A percentile compares a stretch with the other conserved stretches of the same genome.
Evolutionary conservation across 352 stramenopile species (phyloP).

Genomic region (Globisporangium iwayamae): DNA sequence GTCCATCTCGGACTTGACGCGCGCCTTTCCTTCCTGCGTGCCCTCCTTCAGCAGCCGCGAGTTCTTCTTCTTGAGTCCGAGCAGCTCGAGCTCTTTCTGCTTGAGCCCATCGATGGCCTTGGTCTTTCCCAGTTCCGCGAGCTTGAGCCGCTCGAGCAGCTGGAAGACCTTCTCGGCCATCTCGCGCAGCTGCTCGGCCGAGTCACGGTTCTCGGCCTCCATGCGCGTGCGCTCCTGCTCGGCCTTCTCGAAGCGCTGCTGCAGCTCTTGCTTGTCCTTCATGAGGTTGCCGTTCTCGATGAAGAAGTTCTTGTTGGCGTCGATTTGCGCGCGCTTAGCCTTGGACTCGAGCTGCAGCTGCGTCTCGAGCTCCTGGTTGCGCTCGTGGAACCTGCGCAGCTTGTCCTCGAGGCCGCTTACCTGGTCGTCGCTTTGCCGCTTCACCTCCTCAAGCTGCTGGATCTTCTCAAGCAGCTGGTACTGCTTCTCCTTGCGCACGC

Average conservation of each 20-base stretch:
- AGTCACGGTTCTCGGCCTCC: conserved; percentile 94
- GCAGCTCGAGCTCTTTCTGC: conserved; percentile 93
- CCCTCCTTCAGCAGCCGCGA: conserved; percentile 91
- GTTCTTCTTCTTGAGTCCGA: conserved; percentile 95
- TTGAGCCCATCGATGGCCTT: conserved; percentile 94
- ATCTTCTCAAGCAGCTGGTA: conserved; percentile 96
- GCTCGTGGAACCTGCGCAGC: conserved; percentile 82
- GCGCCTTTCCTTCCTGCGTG: conserved; percentile 90
- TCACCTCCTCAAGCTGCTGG: conserved; percentile 92
- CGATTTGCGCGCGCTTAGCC: conserved; percentile 88
- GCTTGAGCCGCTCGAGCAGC: conserved; percentile 93
- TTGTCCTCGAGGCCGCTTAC: conserved; percentile 89
- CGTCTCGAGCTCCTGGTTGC: conserved; percentile 92
- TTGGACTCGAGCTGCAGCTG: conserved; percentile 93
- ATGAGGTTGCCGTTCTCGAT: conserved; percentile 77
- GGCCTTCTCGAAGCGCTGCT: conserved; percentile 83
- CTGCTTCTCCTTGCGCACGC: conserved; percentile 96
- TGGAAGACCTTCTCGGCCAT: conserved; percentile 98
- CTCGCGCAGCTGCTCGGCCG: conserved; percentile 92
- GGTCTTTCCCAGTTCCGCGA: conserved; percentile 94
- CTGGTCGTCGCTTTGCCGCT: conserved; percentile 91
- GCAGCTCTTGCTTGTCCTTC: conserved; percentile 73
- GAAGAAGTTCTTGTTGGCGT: conserved; percentile 92
- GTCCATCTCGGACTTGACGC: conserved; percentile 93
- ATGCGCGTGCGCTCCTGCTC: conserved; percentile 93